These are phyloP conservation scores for Arachnomyces sp. DNA, from an alignment of 2,329 filamentous ascomycete species.

Conservation along the genomic window DNA sequence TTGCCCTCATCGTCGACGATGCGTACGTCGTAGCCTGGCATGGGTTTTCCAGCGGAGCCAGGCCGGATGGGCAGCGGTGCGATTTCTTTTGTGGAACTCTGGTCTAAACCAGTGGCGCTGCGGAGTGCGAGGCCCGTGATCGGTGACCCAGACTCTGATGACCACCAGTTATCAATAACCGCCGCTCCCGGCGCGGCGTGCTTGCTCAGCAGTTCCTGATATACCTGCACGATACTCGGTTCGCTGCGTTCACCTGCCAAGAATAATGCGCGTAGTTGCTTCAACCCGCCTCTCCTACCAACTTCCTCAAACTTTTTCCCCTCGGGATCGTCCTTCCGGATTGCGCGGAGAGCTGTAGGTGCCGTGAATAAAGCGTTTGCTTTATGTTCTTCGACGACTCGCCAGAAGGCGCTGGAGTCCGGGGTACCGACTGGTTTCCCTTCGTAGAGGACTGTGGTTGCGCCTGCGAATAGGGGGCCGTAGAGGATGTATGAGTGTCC, in stretches of 20 bases:
- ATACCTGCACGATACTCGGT: constrained; percentile 72
- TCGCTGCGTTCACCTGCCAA: constrained; percentile 85
- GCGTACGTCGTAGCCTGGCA: constrained; percentile 84
- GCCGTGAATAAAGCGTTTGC: constrained; percentile 81
- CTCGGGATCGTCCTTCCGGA: constrained; percentile 74
- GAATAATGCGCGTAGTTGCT: constrained; percentile 64
- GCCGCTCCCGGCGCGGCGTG: constrained; percentile 56
- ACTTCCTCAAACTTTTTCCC: constrained; percentile 56
- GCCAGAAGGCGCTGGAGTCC: constrained; percentile 80
- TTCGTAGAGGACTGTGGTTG: constrained; percentile 80
- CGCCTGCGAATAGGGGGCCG: constrained; percentile 73
- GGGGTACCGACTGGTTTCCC: constrained; percentile 91
- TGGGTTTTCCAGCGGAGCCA: constrained; percentile 80
- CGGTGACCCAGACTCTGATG: constrained; percentile 60
- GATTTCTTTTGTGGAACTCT: constrained; percentile 18
- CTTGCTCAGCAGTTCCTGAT: constrained; percentile 61
- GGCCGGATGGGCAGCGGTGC: constrained; percentile 60
- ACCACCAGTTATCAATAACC: constrained; percentile 69
- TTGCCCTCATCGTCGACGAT: constrained; percentile 73
- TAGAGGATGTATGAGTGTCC: constrained; percentile 85
- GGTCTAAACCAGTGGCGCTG: constrained; percentile 52
- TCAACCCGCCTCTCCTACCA: constrained; percentile 63
- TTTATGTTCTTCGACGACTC: constrained; percentile 73
- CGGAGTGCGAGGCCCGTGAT: constrained; percentile 59
- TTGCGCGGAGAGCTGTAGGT: constrained; percentile 77